Base-by-base conservation (phyloP, 78 protist genomes). In the Polysphondylium violaceum region DNA sequence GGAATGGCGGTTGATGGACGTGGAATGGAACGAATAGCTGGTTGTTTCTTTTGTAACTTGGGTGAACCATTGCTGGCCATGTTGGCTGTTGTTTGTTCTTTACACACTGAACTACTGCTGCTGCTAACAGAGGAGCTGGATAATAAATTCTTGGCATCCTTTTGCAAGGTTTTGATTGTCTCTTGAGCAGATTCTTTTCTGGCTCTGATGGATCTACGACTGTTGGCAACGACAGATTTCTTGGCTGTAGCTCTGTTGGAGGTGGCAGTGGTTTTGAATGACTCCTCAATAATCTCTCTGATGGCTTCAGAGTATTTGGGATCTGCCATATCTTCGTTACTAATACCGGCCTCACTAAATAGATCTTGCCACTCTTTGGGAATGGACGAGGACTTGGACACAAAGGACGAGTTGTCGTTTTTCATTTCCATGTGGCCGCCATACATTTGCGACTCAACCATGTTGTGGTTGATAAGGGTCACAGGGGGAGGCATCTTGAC, bases 311-410 rank as follows among this genome's bases (percentile, higher is more conserved):
- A n/a, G 17, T 64, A 59, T 19, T n/a, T 41, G 7, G 91, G 91
- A 29, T 83, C 91, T 17, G 47, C 33, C 38, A 53, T 27, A n/a
- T 29, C 21, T 36, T 83, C 91, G 25, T 27, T 35, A 0, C 72
- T 69, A 27, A 83, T 67, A 69, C 91, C 91, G 8, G 64, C 76
- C 36, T 83, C 91, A n/a, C 69, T n/a, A 9, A 83, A 63, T 16
- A 83, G 33, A 0, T 38, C 91, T 59, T 69, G 77, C 91, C 91
- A 83, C 58, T 83, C 91, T 7, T 33, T 38, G 16, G 89, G 91
- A 59, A 83, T 69, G 16, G 44, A 38, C 11, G 23, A 7, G 40
- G n/a, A 38, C 3, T 11, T 41, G 16, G 35, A 27, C 21, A n/a
- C 50, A 7, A 23, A n/a, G 33, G 25, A 27, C 16, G 14, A 40